Evolutionary conservation across 768 basidiomycete genomes (phyloP).

Genomic region (Calocera cornea): DNA sequence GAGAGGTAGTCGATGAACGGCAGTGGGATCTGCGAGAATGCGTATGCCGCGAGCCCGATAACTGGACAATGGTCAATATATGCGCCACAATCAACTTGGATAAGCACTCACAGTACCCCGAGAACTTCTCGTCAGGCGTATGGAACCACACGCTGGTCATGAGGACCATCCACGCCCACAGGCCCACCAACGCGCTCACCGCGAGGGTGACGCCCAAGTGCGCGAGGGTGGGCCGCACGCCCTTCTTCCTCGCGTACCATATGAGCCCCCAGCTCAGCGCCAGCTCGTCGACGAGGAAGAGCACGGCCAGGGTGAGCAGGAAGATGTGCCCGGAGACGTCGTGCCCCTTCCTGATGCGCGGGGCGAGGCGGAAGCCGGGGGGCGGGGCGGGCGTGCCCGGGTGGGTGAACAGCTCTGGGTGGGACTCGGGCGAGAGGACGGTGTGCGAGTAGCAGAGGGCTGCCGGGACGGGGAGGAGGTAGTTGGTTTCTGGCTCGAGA

Average conservation of each 20-base stretch:
- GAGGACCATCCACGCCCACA: slow-evolving; percentile 62
- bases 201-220: slow-evolving; percentile 26
- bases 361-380: slow-evolving; percentile 21
- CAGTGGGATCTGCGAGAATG: not conserved
- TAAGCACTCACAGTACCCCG: slow-evolving; percentile 57
- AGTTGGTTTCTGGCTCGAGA: slow-evolving; percentile 7
- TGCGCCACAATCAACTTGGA: not conserved
- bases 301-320: slow-evolving; percentile 61
- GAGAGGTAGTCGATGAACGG: not conserved
- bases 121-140: slow-evolving; percentile 70
- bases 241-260: slow-evolving; percentile 33
- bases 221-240: slow-evolving; percentile 25
- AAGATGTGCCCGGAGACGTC: slow-evolving; percentile 93
- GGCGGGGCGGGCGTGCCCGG: slow-evolving; percentile 31
- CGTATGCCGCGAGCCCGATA: not conserved
- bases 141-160: slow-evolving; percentile 90
- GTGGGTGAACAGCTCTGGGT: slow-evolving; percentile 47
- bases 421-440: slow-evolving; percentile 42
- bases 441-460: slow-evolving; percentile 43
- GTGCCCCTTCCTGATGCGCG: slow-evolving; percentile 65
- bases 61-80: not conserved
- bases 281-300: slow-evolving; percentile 71
- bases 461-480: slow-evolving; percentile 37
- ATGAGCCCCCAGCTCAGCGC: slow-evolving; percentile 18
- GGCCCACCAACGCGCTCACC: slow-evolving; percentile 29